Evolutionary conservation across 2,329 filamentous ascomycete genomes (phyloP), one percentile per base, ranked within the genome.

Genomic region (Colletotrichum higginsianum): DNA sequence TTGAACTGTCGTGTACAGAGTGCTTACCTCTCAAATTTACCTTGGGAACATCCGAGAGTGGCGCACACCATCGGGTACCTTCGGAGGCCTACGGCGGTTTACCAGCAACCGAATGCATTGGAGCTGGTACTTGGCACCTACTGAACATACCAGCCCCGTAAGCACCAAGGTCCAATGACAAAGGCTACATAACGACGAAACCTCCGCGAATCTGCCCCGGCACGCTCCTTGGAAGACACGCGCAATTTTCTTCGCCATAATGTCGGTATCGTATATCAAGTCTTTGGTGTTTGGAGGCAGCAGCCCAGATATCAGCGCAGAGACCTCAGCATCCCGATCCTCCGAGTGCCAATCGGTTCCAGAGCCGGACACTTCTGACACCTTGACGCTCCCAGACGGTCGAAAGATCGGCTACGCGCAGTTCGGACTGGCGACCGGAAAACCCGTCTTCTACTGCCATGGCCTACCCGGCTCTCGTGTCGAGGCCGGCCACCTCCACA

Each of bases 391-490:
- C 6, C 79, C 82, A 1, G 82, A 84, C 69, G 82, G 83, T 6
- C 82, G 84, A 3, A 75, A 69, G 2, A 76, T 86, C 6, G 83
- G 83, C 2, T 86, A 81, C 46, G 80, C 82, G 2, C 80, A 84
- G 63, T 84, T 81, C 55, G 84, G 84, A 11, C 52, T 72, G 2
- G 71, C 76, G 0, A 72, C 70, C 4, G 80, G 80, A 6, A 73
- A 76, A 6, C 80, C 81, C 0, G 65, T 84, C 1, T 74, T 86
- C 40, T 83, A 80, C 74, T 83, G 85, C 62, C 84, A 86, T 72
- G 84, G 84, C 11, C 83, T 81, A 63, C 84, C 84, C 0, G 79
- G 79, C 0, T 84, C 80, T 4, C 83, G 83, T 6, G 74, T 84
- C 13, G 84, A 85, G 67, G 80, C 76, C 8, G 68, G 66, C 7